Conservation (phyloP, 1,284 basidiomycete genomes). For the Retiboletus flavoniger region DNA sequence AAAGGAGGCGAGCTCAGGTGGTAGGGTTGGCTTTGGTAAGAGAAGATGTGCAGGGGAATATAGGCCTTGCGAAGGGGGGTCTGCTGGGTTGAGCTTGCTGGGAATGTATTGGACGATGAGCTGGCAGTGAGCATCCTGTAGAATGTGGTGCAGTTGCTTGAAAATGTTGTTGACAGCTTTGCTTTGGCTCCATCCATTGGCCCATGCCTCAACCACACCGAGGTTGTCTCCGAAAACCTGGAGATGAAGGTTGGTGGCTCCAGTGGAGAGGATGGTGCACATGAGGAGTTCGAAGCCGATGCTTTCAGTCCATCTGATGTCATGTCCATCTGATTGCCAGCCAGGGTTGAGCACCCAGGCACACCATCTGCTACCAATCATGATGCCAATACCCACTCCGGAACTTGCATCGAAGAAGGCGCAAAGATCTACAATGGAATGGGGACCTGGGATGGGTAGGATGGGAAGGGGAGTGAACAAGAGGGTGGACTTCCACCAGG, state of each 20-base stretch:
- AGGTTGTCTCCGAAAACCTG: no score
- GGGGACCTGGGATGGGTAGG: rapidly evolving
- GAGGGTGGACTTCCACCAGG: not conserved
- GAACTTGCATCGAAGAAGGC: conserved; percentile 44
- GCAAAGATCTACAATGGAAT: rapidly evolving
- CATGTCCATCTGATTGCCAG: conserved; percentile 5
- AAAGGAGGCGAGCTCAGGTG: no score
- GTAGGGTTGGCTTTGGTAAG: not conserved
- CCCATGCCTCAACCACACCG: no score
- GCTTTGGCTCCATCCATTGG: no score
- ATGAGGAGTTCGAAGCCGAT: not conserved
- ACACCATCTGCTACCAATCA: conserved; percentile 6
- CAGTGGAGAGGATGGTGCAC: no score
- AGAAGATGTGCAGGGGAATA: not conserved
- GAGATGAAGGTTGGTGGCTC: no score
- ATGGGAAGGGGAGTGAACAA: not conserved
- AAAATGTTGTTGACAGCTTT: no score
- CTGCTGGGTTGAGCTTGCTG: not conserved
- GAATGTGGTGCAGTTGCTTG: no score
- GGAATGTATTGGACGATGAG: not conserved
- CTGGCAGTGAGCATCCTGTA: not conserved
- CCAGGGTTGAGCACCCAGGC: conserved; percentile 11
- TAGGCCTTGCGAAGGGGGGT: not conserved
- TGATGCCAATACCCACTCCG: conserved; percentile 27
- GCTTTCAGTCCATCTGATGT: conserved; percentile 33